These are phyloP conservation scores for Moniliella sp. DNA, from an alignment of 1,284 basidiomycete species.

Conservation along the genomic window DNA sequence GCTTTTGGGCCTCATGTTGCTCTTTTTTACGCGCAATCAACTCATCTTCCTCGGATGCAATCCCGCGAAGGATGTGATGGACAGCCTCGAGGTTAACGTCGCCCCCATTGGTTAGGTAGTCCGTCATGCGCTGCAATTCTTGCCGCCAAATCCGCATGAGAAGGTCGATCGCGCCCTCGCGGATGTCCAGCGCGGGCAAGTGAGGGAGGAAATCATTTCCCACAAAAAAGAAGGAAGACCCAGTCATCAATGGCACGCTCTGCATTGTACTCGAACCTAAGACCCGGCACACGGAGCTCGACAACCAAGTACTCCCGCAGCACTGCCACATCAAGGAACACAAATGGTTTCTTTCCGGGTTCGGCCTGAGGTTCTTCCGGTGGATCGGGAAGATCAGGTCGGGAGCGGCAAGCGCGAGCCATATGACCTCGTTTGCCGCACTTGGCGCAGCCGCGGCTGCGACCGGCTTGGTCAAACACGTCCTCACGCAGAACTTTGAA, in stretches of 20 bases:
- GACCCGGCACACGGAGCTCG: conserved; percentile 61
- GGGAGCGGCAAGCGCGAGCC: conserved; percentile 59
- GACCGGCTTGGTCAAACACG: conserved; percentile 56
- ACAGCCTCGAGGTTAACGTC: conserved; percentile 62
- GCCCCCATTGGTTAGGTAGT: conserved; percentile 84
- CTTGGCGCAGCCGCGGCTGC: conserved; percentile 50
- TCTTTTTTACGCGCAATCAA: conserved; percentile 81
- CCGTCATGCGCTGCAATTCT: conserved; percentile 79
- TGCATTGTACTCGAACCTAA: conserved; percentile 71
- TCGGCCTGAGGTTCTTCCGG: conserved; percentile 37
- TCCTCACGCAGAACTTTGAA: conserved; percentile 95
- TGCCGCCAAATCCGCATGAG: conserved; percentile 83
- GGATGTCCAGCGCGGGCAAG: conserved; percentile 86
- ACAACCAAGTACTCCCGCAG: conserved; percentile 91
- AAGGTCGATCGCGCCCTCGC: conserved; percentile 94
- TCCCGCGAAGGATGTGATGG: conserved; percentile 80
- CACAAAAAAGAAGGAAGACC: conserved; percentile 98
- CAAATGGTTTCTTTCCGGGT: conserved; percentile 76
- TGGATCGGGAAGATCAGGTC: conserved; percentile 24
- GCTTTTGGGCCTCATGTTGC: conserved; percentile 73
- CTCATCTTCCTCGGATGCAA: conserved; percentile 75
- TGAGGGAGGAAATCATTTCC: conserved; percentile 99
- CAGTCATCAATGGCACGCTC: conserved; percentile 98
- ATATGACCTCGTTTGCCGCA: conserved; percentile 88
- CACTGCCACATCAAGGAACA: conserved; percentile 87